Evolutionary conservation across 768 basidiomycete genomes (phyloP).

Genomic region (Termitomyces sp.): DNA sequence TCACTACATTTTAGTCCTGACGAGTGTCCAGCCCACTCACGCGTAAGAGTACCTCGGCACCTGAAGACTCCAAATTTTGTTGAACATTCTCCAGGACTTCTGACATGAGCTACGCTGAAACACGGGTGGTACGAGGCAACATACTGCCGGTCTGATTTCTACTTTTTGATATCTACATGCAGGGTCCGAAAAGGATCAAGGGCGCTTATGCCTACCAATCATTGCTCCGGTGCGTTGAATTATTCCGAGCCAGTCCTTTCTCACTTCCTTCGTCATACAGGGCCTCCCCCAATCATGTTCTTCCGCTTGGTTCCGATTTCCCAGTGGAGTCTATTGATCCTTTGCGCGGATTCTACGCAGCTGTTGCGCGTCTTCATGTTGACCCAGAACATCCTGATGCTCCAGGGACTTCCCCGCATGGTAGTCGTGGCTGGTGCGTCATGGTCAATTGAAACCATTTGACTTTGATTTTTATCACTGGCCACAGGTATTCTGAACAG

Average conservation of each 20-base stretch:
- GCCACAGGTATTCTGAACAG: constrained; percentile 70
- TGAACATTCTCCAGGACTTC: constrained; percentile 51
- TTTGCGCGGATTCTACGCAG: constrained; percentile 85
- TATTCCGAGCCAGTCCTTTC: not conserved
- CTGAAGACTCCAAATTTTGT: not conserved
- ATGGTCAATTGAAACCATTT: not conserved
- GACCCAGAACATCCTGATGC: constrained; percentile 24
- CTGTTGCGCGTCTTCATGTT: constrained; percentile 56
- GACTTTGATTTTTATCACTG: not conserved
- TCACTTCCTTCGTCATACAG: constrained; percentile 23
- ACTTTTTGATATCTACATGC: not conserved
- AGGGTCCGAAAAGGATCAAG: constrained; percentile 66
- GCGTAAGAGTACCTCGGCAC: constrained; percentile 44
- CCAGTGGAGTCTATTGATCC: constrained; percentile 92
- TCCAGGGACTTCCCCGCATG: constrained; percentile 78
- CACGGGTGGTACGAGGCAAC: constrained; percentile 47
- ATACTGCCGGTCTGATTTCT: not conserved
- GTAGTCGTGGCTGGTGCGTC: constrained; percentile 72
- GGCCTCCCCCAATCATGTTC: constrained; percentile 42
- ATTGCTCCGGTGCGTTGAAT: constrained; percentile 50
- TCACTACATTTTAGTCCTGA: constrained; percentile 55
- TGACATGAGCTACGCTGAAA: constrained; percentile 92
- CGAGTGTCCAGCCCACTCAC: constrained; percentile 92
- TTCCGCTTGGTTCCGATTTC: constrained; percentile 91
- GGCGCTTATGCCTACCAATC: constrained; percentile 90